Evolutionary conservation across 208 protist species (phyloP), one percentile per base, ranked within the genome.

Genomic region (Wallacemonas sp.): DNA sequence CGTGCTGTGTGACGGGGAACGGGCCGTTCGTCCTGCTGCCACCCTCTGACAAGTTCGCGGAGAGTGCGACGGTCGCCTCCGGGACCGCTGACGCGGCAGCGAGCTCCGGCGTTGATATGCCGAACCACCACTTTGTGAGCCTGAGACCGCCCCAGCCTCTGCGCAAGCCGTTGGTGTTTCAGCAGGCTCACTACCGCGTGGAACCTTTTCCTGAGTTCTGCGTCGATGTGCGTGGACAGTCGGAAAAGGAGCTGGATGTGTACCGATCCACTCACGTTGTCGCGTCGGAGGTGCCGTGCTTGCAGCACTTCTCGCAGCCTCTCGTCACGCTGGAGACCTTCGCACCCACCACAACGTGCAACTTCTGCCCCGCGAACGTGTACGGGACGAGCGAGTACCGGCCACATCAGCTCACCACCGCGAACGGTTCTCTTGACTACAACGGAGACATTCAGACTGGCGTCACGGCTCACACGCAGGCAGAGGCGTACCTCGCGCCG

Each of bases 121-220:
- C 32, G 6, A 58, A 58, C 52, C 52, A 58, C 30, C 52, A 58
- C 30, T 58, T 17, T 38, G 23, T 58, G 8, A 58, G 32, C 21
- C 32, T 58, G 26, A 16, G 52, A 27, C 52, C 52, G 26, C 52
- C 34, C 5, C 52, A 58, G 19, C 1, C 52, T 58, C 52, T 58
- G 19, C 68, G 80, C 4, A 74, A 56, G n/a, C 80, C 80, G 16
- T 78, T 87, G 49, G 69, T 69, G 0, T 87, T 87, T 62, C 49
- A 73, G 9, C 66, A 67, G 9, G 29, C 52, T 12, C 39, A 78
- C 30, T 83, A 83, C 38, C 60, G 36, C 24, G 64, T 49, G 26
- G 77, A 76, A 41, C 64, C 61, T 5, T 68, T 83, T 4, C 80
- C 80, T 8, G 80, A 87, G 43, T 87, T 87, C 61, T 24, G 65